Conservation (phyloP, 805 yeast genomes). For the Scheffersomyces ergatensis region DNA sequence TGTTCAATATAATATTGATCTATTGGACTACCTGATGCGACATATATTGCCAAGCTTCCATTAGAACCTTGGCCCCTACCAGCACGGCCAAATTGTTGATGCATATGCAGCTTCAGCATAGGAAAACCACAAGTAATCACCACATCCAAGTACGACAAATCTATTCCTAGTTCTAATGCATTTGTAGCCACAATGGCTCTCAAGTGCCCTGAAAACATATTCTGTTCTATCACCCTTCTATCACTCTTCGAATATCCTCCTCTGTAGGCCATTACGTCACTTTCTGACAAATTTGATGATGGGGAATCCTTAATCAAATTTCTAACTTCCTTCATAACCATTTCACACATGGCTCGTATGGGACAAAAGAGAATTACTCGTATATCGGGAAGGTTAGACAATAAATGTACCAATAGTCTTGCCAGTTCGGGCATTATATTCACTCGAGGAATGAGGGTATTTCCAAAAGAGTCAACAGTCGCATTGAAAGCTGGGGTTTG, state of each 20-base stretch:
- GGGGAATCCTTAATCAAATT: constrained; percentile 43
- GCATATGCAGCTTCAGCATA: constrained; percentile 75
- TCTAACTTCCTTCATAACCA: constrained; percentile 80
- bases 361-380: constrained; percentile 90
- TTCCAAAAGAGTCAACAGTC: not conserved
- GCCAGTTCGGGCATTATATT: constrained; percentile 78
- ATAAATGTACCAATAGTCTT: constrained; percentile 62
- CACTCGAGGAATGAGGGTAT: constrained; percentile 43
- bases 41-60: constrained; percentile 82
- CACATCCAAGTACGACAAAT: constrained; percentile 89
- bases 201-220: constrained; percentile 85
- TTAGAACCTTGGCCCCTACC: constrained; percentile 71
- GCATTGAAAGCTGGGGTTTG: constrained; percentile 18
- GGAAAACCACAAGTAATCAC: constrained; percentile 95
- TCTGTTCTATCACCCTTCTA: constrained; percentile 80
- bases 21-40: constrained; percentile 79
- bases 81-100: constrained; percentile 97
- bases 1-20: constrained; percentile 81
- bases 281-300: constrained; percentile 39
- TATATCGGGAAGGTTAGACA: constrained; percentile 51
- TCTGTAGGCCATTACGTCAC: constrained; percentile 86
- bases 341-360: constrained; percentile 81
- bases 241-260: constrained; percentile 92
- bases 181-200: constrained; percentile 91
- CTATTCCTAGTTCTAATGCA: constrained; percentile 94